Percentiles rank a stretch among this genome's conserved stretches.
These are phyloP conservation scores for Carpinus viminea DNA, from an alignment of 306 rosid species.

Conservation along the genomic window DNA sequence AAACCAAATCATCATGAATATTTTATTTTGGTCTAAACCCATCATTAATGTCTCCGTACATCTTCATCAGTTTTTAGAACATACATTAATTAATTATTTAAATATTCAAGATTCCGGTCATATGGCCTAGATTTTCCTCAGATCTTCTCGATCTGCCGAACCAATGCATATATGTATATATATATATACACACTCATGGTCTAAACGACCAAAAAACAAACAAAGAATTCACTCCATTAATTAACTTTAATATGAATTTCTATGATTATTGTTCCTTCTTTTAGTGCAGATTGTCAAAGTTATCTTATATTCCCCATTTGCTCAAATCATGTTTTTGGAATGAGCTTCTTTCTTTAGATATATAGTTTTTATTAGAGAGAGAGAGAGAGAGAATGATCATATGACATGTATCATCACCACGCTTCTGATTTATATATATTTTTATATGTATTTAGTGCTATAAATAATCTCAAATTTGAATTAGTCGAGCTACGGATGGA, in stretches of 20 bases:
- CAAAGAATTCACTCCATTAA: slow-evolving; percentile 3
- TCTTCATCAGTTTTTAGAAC: neutral
- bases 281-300: slow-evolving; percentile 28
- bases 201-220: slow-evolving; percentile 16
- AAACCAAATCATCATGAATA: slow-evolving; percentile 21
- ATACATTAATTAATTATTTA: neutral
- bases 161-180: no score
- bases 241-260: slow-evolving; percentile 11
- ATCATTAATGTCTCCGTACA: slow-evolving; percentile 12
- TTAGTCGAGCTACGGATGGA: neutral
- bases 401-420: neutral
- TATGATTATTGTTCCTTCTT: slow-evolving; percentile 8
- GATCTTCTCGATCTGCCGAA: slow-evolving; percentile 22
- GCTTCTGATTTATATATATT: neutral
- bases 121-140: slow-evolving; percentile 8
- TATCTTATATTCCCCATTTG: neutral
- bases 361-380: neutral
- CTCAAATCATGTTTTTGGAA: slow-evolving; percentile 2
- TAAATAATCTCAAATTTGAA: slow-evolving; percentile 1
- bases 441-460: neutral
- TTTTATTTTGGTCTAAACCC: slow-evolving; percentile 20
- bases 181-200: neutral
- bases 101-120: neutral
- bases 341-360: neutral
- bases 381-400: neutral